A percentile compares a stretch with the other conserved stretches of the same genome.
Conservation (phyloP, 441 rosid species). For the Biscutella laevigata region DNA sequence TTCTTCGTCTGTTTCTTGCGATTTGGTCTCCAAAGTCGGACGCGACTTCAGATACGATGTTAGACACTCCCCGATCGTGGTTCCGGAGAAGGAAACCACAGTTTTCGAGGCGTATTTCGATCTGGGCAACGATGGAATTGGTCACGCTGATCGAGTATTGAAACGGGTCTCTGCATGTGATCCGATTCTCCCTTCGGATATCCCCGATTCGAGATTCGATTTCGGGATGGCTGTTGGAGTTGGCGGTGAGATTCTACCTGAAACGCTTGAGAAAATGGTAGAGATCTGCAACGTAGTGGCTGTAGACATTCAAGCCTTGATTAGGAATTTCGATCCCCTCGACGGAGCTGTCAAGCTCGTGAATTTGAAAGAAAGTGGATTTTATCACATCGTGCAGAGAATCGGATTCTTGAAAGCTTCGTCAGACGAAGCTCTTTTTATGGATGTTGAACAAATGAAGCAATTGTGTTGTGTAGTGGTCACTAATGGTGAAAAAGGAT, state of each 20-base stretch:
- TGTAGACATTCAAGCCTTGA: slow-evolving; percentile 72
- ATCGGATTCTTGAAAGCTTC: slow-evolving; percentile 84
- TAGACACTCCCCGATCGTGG: slow-evolving; percentile 31
- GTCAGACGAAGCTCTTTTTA: slow-evolving; percentile 59
- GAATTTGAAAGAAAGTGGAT: slow-evolving; percentile 43
- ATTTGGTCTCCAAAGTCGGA: slow-evolving; percentile 60
- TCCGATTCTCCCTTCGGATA: slow-evolving; percentile 53
- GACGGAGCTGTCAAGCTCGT: slow-evolving; percentile 66
- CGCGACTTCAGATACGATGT: slow-evolving; percentile 50
- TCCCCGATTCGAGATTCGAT: slow-evolving; percentile 44
- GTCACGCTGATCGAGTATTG: slow-evolving; percentile 56
- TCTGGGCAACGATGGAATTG: slow-evolving; percentile 22
- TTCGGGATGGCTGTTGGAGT: slow-evolving; percentile 90
- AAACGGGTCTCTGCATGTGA: slow-evolving; percentile 62
- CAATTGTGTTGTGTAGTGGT: slow-evolving; percentile 70
- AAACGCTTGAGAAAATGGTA: slow-evolving; percentile 70
- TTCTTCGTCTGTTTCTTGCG: slow-evolving; percentile 43
- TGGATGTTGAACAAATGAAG: slow-evolving; percentile 73
- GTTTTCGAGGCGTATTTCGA: slow-evolving; percentile 74
- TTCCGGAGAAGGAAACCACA: slow-evolving; percentile 42
- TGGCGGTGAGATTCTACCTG: slow-evolving; percentile 78
- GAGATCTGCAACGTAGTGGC: slow-evolving; percentile 56
- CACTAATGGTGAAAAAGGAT: slow-evolving; percentile 73
- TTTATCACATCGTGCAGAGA: slow-evolving; percentile 41
- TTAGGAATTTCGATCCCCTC: slow-evolving; percentile 45